Base-by-base conservation (phyloP, 306 rosid species). In the Mucuna pruriens region DNA sequence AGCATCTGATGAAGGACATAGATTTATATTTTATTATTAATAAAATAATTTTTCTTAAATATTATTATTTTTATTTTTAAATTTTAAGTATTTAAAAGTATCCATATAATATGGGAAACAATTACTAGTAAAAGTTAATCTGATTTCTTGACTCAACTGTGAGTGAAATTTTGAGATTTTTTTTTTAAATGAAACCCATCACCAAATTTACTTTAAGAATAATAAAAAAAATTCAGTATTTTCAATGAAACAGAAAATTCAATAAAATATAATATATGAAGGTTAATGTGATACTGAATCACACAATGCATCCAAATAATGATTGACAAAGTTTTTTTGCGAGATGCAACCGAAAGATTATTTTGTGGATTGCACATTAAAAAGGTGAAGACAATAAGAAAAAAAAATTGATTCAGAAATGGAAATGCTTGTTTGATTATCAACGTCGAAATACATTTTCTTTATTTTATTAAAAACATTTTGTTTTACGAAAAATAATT, bases 351-450 rank as follows among this genome's bases (percentile, higher is more conserved):
- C 0, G 46, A 39, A 39, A 12, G 75, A 68, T 52, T 78, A 54
- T 52, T 52, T 78, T 54, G 68, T 52, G 44, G 52, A 1, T 65
- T 49, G 52, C 29, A 77, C 66, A 77, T 65, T 78, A 69, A 78
- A 52, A 78, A 20, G 31, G 36, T 34, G 44, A 23, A 42, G 25
- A 16, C 49, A 25, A 52, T 15, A 33, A 54, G 22, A n/a, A 9
- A 36, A 36, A 23, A 15, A 51, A 16, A 36, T 12, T 15, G 9
- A 66, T 54, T 51, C 15, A 38, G 19, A 19, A 9, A 26, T 61
- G 34, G 4, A 26, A 16, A 42, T 42, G 26, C 7, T 46, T 42
- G 36, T 33, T 74, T 22, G 52, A 63, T 77, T 42, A 44, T 76
- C 48, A 29, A 61, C 22, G 40, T 15, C 44, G n/a, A 45, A 76